Conservation (phyloP, 768 basidiomycete species). For the Plicaturopsis crispa region DNA sequence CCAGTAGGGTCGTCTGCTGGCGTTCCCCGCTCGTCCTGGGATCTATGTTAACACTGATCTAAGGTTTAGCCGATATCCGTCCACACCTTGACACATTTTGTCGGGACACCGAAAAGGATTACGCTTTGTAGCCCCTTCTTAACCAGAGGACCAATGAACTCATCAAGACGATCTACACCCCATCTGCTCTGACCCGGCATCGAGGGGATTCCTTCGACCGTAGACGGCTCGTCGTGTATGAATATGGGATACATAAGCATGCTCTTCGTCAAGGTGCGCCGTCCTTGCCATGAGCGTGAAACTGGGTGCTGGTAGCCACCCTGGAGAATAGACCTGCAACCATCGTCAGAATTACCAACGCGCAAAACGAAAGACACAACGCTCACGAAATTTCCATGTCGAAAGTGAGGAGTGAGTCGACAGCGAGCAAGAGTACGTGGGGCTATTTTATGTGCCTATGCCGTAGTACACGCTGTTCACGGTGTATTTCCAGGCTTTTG, state of each 20-base stretch:
- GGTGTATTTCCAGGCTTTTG: no score
- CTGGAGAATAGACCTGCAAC: constrained; percentile 77
- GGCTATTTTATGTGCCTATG: no score
- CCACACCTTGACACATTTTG: constrained; percentile 68
- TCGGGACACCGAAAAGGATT: constrained; percentile 90
- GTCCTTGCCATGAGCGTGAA: constrained; percentile 81
- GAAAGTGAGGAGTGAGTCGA: no score
- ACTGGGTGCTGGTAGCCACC: constrained; percentile 93
- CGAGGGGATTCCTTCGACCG: constrained; percentile 65
- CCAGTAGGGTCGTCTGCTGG: constrained; percentile 87
- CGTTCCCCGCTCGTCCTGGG: constrained; percentile 72
- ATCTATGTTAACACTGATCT: not conserved
- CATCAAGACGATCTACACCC: constrained; percentile 92
- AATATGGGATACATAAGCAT: constrained; percentile 99
- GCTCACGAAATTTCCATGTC: no score
- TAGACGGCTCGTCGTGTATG: constrained; percentile 90
- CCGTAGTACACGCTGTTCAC: no score
- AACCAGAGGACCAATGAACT: constrained; percentile 81
- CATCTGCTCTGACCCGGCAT: constrained; percentile 87
- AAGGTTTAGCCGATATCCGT: not conserved
- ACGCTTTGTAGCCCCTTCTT: constrained; percentile 86
- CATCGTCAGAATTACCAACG: no score
- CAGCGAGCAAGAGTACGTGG: no score
- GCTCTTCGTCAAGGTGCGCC: constrained; percentile 71
- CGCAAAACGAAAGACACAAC: no score